Conservation (phyloP, 139 green algal species). For the Klebsormidium nitens region DNA sequence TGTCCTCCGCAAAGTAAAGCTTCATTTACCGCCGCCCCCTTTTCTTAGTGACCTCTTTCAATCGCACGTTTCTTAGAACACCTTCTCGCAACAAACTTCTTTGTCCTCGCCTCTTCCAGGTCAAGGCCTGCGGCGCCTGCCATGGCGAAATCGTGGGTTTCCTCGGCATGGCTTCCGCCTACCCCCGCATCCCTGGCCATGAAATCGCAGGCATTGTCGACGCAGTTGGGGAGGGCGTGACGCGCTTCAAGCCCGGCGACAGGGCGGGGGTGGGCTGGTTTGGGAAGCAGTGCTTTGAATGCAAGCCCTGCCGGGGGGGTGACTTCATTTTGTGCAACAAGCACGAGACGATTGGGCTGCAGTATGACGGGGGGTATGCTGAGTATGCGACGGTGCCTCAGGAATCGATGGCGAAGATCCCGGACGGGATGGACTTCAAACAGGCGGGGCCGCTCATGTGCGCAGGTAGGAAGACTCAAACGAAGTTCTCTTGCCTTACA, state of each 20-base stretch:
- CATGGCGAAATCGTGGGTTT: conserved; percentile 8
- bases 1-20: no score
- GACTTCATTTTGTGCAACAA: conserved; percentile 9
- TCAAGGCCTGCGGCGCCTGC: conserved; percentile 25
- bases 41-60: no score
- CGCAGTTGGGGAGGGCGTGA: conserved; percentile 11
- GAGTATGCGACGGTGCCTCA: conserved; percentile 8
- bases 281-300: conserved; percentile 3
- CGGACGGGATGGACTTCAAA: conserved; percentile 9
- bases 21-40: no score
- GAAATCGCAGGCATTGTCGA: conserved; percentile 19
- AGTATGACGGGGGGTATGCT: conserved; percentile 15
- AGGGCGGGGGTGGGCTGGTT: conserved; percentile 23
- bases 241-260: conserved; percentile 9
- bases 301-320: conserved; percentile 1
- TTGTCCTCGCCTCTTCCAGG: no score
- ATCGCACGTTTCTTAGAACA: no score
- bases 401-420: conserved; percentile 15
- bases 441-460: conserved; percentile 23
- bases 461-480: no score
- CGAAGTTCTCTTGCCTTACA: no score
- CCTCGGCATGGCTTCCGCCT: not conserved
- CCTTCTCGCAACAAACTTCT: no score
- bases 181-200: conserved; percentile 11
- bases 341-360: conserved; percentile 8